Evolutionary conservation across 2,329 filamentous ascomycete species (phyloP).

Genomic region (Scytalidium lignicola): DNA sequence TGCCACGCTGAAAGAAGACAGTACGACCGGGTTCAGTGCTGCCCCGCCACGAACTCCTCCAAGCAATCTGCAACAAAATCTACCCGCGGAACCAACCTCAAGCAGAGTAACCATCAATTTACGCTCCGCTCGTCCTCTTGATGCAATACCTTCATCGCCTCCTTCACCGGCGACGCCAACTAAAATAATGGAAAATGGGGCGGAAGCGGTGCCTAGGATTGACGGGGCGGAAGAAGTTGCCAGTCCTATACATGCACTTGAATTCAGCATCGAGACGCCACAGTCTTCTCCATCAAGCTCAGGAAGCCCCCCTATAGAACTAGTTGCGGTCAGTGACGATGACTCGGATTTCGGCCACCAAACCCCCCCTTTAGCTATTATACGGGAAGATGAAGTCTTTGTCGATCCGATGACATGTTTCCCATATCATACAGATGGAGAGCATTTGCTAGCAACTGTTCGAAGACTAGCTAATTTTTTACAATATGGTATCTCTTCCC

Average conservation of each 20-base stretch:
- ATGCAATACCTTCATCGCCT: constrained; percentile 38
- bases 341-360: constrained; percentile 18
- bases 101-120: constrained; percentile 59
- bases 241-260: constrained; percentile 23
- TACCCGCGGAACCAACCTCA: constrained; percentile 40
- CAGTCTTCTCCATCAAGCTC: constrained; percentile 24
- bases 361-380: constrained; percentile 23
- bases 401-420: constrained; percentile 41
- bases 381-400: constrained; percentile 21
- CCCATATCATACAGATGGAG: constrained; percentile 31
- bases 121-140: constrained; percentile 40
- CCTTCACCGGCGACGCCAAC: constrained; percentile 34
- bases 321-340: constrained; percentile 20
- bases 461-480: constrained; percentile 24
- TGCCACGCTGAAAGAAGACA: constrained; percentile 5
- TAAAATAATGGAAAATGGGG: constrained; percentile 18
- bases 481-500: constrained; percentile 32
- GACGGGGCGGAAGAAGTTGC: constrained; percentile 23
- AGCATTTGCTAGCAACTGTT: constrained; percentile 15
- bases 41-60: constrained; percentile 24
- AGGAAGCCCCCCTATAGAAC: constrained; percentile 26
- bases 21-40: constrained; percentile 18
- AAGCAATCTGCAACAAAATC: constrained; percentile 25
- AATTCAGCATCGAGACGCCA: constrained; percentile 23
- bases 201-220: constrained; percentile 15